Percentiles rank a stretch among this genome's conserved stretches.
These are phyloP conservation scores for Silene conica DNA, from an alignment of 148 eudicot species.

Conservation along the genomic window DNA sequence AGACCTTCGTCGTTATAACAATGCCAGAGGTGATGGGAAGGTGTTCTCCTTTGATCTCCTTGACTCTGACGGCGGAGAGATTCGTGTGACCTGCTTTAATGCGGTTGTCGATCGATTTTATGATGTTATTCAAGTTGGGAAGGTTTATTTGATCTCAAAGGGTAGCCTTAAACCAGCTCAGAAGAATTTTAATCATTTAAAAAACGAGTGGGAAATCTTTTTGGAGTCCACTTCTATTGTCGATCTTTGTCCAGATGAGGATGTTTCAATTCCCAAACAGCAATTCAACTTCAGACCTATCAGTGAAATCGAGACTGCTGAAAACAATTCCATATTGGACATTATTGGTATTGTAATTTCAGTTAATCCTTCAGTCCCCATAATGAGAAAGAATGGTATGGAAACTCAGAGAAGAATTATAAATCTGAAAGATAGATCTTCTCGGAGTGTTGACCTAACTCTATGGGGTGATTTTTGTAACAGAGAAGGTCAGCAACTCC, in stretches of 20 bases:
- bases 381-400: slow-evolving; percentile 94
- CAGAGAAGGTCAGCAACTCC: slow-evolving; percentile 82
- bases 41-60: slow-evolving; percentile 98
- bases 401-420: slow-evolving; percentile 87
- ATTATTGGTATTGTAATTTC: slow-evolving; percentile 67
- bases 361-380: slow-evolving; percentile 87
- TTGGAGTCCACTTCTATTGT: slow-evolving; percentile 78
- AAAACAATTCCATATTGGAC: slow-evolving; percentile 83
- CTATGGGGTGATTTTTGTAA: slow-evolving; percentile 98
- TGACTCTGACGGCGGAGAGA: slow-evolving; percentile 96
- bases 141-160: slow-evolving; percentile 85
- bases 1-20: slow-evolving; percentile 89
- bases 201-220: slow-evolving; percentile 96
- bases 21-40: slow-evolving; percentile 96
- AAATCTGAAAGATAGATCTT: slow-evolving; percentile 80
- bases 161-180: slow-evolving; percentile 88
- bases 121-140: slow-evolving; percentile 69
- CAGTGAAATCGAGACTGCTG: slow-evolving; percentile 69
- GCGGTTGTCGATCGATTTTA: slow-evolving; percentile 91
- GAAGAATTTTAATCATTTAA: slow-evolving; percentile 89
- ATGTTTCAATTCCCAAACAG: slow-evolving; percentile 80
- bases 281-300: slow-evolving; percentile 81
- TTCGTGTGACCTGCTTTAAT: slow-evolving; percentile 94
- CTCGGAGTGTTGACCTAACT: slow-evolving; percentile 77
- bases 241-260: slow-evolving; percentile 92